Evolutionary conservation across 2,329 filamentous ascomycete genomes (phyloP), one percentile per base, ranked within the genome.

Genomic region (Ophiostoma himal-ulmi): DNA sequence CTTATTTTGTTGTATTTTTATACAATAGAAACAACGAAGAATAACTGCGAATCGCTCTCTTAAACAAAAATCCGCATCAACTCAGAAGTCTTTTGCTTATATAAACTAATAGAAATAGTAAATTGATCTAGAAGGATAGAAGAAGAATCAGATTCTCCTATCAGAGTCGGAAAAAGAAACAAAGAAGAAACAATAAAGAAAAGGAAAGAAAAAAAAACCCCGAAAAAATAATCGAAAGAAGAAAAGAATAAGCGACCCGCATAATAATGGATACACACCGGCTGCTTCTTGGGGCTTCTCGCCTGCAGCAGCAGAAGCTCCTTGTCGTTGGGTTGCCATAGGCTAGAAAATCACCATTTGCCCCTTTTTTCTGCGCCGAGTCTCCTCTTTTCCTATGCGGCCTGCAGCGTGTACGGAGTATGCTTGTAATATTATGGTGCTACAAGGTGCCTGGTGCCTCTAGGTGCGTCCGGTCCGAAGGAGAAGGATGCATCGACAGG

Each of bases 341-440:
- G 26, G 57, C 57, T 62, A 30, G 54, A 5, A 30, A 17, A 26
- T 62, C 22, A 10, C 26, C 34, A 37, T 17, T 39, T 65, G 62
- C 62, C 62, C 62, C 62, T 39, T 65, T 65, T 65, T 65, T 65
- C 57, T 62, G 57, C 57, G 57, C 57, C 57, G 57, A 62, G 57
- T 62, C 62, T 66, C 57, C 57, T 62, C 52, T 62, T 62, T 62
- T 34, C 20, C 54, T 3, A 62, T 62, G 57, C 62, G 14, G 14
- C 20, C 62, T 37, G 62, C 62, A 57, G 52, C 52, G 52, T 37
- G 62, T 20, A 48, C 44, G 44, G 44, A 48, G 44, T 48, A 20
- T 6, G 20, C 17, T 44, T 44, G 13, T 14, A 13, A 10, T 39
- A 0, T 39, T 48, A 48, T n/a, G 44, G 52, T 57, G 52, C 52